Evolutionary conservation across 352 stramenopile species (phyloP).

Genomic region (Pythium aphanidermatum): DNA sequence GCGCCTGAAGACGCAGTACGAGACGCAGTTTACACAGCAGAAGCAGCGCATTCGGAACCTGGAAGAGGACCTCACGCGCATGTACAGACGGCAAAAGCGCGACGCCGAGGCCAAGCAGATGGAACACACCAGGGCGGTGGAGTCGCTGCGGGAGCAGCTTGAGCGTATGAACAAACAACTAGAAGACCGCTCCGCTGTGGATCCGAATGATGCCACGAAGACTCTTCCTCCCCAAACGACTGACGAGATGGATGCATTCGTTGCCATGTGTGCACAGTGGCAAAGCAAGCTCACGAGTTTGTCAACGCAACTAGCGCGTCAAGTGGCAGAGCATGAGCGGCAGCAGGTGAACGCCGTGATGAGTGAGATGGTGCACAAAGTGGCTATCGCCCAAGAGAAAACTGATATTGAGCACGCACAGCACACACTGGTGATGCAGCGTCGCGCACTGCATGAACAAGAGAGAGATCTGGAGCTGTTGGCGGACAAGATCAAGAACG

Average conservation of each 20-base stretch:
- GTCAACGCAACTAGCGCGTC: slow-evolving; percentile 13
- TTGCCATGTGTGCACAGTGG: slow-evolving; percentile 27
- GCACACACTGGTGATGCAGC: slow-evolving; percentile 13
- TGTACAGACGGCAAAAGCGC: slow-evolving; percentile 30
- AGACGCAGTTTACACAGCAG: slow-evolving; percentile 11
- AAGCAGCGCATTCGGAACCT: slow-evolving; percentile 25
- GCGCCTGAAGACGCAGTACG: slow-evolving; percentile 9
- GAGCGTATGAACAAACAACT: slow-evolving; percentile 12
- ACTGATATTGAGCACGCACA: slow-evolving; percentile 10
- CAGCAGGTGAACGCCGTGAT: slow-evolving; percentile 31
- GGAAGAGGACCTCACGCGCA: slow-evolving; percentile 32
- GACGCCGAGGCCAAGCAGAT: slow-evolving; percentile 19
- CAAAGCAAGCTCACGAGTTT: slow-evolving; percentile 18
- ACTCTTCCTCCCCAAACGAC: slow-evolving; percentile 10
- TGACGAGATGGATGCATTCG: slow-evolving; percentile 28
- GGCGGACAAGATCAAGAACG: slow-evolving; percentile 4
- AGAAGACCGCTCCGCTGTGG: slow-evolving; percentile 1
- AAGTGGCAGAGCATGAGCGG: slow-evolving; percentile 17
- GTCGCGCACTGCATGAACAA: background rate
- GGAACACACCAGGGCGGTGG: slow-evolving; percentile 11
- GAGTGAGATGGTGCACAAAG: slow-evolving; percentile 24
- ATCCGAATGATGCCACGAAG: background rate
- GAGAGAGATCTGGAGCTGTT: slow-evolving; percentile 14
- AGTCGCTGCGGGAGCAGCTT: slow-evolving; percentile 17
- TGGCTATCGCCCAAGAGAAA: slow-evolving; percentile 18